These are phyloP conservation scores for Berberis vulgaris DNA, from an alignment of 164 flowering plant species.

Conservation along the genomic window DNA sequence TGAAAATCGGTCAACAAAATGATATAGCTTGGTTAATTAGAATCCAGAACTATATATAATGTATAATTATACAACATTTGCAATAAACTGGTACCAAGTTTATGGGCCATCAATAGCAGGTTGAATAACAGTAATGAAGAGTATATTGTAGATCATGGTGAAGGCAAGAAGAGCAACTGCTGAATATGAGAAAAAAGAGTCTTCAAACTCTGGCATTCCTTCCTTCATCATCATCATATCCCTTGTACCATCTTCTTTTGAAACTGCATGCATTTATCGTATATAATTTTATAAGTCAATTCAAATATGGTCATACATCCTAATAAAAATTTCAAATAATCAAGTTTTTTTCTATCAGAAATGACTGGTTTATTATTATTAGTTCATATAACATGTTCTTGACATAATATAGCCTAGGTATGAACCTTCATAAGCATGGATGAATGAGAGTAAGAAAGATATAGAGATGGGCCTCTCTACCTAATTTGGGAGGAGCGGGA, in stretches of 20 bases:
- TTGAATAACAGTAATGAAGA: slow-evolving; percentile 43
- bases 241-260: slow-evolving; percentile 14
- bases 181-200: slow-evolving; percentile 24
- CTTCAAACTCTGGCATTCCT: slow-evolving; percentile 33
- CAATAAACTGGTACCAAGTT: neutral
- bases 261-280: slow-evolving; percentile 15
- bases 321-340: neutral
- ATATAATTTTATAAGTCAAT: neutral
- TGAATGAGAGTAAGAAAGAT: no score
- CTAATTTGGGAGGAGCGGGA: slow-evolving; percentile 10
- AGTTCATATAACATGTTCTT: neutral
- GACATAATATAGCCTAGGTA: neutral
- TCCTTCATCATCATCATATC: slow-evolving; percentile 11
- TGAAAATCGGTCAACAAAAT: neutral
- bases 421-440: neutral
- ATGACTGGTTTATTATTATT: no score
- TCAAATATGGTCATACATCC: neutral
- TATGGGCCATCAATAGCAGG: slow-evolving; percentile 51
- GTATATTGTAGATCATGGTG: slow-evolving; percentile 47
- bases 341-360: neutral
- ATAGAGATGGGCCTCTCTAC: neutral
- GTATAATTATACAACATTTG: neutral
- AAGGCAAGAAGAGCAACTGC: slow-evolving; percentile 34
- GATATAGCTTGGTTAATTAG: neutral
- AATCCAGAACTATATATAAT: neutral